Evolutionary conservation across 129 eudicot species (phyloP), one percentile per base, ranked within the genome.

Genomic region (Flaveria sonorensis): DNA sequence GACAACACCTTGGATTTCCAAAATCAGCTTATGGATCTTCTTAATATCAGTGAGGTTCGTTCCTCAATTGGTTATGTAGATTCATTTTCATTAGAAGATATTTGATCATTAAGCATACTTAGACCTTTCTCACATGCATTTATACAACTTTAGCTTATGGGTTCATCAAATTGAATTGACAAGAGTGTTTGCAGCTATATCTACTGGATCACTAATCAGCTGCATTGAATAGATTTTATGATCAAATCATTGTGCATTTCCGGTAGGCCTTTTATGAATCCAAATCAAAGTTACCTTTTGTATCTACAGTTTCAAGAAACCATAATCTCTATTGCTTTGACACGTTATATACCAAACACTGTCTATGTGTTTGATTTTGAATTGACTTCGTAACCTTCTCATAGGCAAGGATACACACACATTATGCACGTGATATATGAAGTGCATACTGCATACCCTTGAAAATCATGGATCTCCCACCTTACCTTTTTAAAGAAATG

Each of bases 11-110:
- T 83, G 73, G 89, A 87, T 42, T 86, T 84, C 46, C 83, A 84
- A 56, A 83, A 72, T 79, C 85, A 83, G 81, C 85, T 90, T 21
- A 83, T 87, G 83, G 39, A 23, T 23, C 81, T 83, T 56, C 85
- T 89, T n/a, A 84, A 79, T 69, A 61, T 81, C n/a, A 81, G 75
- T 79, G 83, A 94, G 98, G 98, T 94, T 59, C 63, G 96, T 75
- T 56, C 62, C n/a, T 52, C 21, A 5, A 2, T 48, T 48, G 21
- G 18, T 71, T 55, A 28, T 51, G 51, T 48, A 36, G 40, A 36
- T 36, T 36, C 40, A 4, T 36, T 36, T 32, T 36, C 40, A 6
- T 36, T 36, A 36, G 0, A 36, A 36, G 42, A 42, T 66, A 71
- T 36, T n/a, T 42, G 47, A 52, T 77, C 42, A 36, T 77, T 66